Conservation (phyloP, 1,284 basidiomycete species). For the Irpex lacteus region DNA sequence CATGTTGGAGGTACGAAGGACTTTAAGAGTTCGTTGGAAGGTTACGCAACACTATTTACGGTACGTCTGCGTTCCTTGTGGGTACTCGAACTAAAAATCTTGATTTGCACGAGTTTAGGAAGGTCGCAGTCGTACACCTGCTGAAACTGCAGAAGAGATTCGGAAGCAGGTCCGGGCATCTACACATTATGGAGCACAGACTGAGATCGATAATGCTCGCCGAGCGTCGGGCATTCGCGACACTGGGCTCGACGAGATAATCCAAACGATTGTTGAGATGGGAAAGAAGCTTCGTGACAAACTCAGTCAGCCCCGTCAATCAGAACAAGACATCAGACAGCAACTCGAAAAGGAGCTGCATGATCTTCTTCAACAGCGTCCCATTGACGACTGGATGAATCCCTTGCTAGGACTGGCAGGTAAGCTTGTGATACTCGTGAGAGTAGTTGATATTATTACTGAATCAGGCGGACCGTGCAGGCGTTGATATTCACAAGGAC, state of each 20-base stretch:
- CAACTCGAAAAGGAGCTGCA: slow-evolving; percentile 4
- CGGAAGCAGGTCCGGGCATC: slow-evolving; percentile 10
- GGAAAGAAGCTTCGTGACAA: slow-evolving; percentile 8
- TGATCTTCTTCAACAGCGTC: background rate
- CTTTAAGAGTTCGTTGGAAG: slow-evolving; percentile 21
- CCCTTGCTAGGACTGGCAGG: slow-evolving; percentile 10
- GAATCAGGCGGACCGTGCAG: slow-evolving; percentile 2
- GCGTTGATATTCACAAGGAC: slow-evolving; percentile 23
- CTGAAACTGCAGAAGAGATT: slow-evolving; percentile 5
- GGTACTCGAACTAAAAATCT: too few species aligned
- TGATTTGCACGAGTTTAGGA: slow-evolving; percentile 8
- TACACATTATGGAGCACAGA: background rate
- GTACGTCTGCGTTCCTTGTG: too few species aligned
- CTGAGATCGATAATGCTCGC: background rate
- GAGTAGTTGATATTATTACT: background rate
- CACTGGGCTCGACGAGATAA: slow-evolving; percentile 1
- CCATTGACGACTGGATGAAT: slow-evolving; percentile 3
- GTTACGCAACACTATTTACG: slow-evolving; percentile 19
- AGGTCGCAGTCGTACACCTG: slow-evolving; percentile 8
- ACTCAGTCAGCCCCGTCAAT: background rate
- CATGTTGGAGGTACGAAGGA: slow-evolving; percentile 24
- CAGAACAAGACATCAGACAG: background rate
- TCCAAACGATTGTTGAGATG: slow-evolving; percentile 1
- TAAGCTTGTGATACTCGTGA: background rate
- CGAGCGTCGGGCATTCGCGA: slow-evolving; percentile 7